Evolutionary conservation across 805 yeast species (phyloP), one percentile per base, ranked within the genome.

Genomic region (Candida mattraensis): DNA sequence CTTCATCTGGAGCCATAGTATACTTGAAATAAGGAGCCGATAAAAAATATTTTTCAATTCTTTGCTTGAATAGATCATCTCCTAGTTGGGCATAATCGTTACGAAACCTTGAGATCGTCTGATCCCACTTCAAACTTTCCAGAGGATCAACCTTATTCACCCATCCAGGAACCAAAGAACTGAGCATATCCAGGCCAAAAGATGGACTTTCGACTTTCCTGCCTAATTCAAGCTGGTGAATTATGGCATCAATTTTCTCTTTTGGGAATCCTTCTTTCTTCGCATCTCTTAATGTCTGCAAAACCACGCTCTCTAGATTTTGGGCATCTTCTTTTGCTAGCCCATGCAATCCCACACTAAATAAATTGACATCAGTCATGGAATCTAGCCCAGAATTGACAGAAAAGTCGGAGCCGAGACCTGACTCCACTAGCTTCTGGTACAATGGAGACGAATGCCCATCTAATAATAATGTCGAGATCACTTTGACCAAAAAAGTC

Each of bases 401-500:
- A 1, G 91, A 67, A 54, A 81, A 93, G 47, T 93, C 97, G 33
- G 85, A 76, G 26, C 93, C 98, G 21, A 81, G 55, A 1, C 91
- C 93, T 1, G 83, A 63, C 58, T 93, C 99, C 37, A 93, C 83
- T 37, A 93, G 66, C n/a, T 76, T 76, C 59, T 88, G 87, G 60
- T 89, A 87, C 37, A 93, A 69, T 5, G 95, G 91, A 5, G 98
- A 83, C 9, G 93, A 83, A 54, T 91, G 98, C 2, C 98, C 98
- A 55, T 87, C 96, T 47, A 82, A 75, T 21, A 93, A 66, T 34
- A 93, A 64, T 16, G 80, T 74, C 14, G 85, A 76, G 30, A 88
- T 63, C 7, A 88, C 65, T 39, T 80, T 82, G 70, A 88, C 67
- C 28, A 83, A 70, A 56, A 89, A 84, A 0, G 87, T 67, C 35